A percentile compares a stretch with the other conserved stretches of the same genome.
Conservation (phyloP, 495 filamentous ascomycete species). For the Talaromyces ruber region DNA sequence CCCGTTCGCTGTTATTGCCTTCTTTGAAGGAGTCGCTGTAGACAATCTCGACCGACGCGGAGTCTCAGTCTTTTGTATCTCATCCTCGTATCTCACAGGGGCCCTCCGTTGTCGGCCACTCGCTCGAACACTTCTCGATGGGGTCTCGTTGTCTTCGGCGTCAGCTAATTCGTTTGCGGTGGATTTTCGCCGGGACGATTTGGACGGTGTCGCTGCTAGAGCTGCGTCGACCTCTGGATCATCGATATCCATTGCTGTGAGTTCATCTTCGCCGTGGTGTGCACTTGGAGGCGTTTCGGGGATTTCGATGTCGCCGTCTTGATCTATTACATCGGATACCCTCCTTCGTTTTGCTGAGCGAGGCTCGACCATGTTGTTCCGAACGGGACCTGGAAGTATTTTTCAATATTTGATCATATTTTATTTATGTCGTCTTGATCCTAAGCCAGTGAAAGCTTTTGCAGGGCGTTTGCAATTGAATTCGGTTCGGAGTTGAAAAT, state of each 20-base stretch:
- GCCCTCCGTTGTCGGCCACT: slow-evolving; percentile 35
- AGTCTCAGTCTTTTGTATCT: slow-evolving; percentile 10
- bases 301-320: neutral
- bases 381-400: neutral
- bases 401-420: neutral
- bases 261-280: slow-evolving; percentile 7
- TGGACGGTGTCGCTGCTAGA: slow-evolving; percentile 2
- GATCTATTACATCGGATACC: neutral
- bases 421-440: neutral
- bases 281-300: slow-evolving; percentile 12
- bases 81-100: slow-evolving; percentile 28
- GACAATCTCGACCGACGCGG: slow-evolving; percentile 16
- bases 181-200: slow-evolving; percentile 20
- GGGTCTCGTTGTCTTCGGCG: slow-evolving; percentile 14
- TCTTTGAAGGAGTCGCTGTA: slow-evolving; percentile 16
- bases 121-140: slow-evolving; percentile 20
- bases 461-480: neutral
- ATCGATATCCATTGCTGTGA: slow-evolving; percentile 1
- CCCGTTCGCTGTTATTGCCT: slow-evolving; percentile 15
- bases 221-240: slow-evolving; percentile 1
- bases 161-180: slow-evolving; percentile 9
- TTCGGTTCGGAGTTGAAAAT: neutral
- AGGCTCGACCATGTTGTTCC: slow-evolving; percentile 26
- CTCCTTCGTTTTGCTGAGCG: slow-evolving; percentile 32
- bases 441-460: neutral